These are phyloP conservation scores for Rubus parviflorus DNA, from an alignment of 306 rosid genomes.

Conservation along the genomic window DNA sequence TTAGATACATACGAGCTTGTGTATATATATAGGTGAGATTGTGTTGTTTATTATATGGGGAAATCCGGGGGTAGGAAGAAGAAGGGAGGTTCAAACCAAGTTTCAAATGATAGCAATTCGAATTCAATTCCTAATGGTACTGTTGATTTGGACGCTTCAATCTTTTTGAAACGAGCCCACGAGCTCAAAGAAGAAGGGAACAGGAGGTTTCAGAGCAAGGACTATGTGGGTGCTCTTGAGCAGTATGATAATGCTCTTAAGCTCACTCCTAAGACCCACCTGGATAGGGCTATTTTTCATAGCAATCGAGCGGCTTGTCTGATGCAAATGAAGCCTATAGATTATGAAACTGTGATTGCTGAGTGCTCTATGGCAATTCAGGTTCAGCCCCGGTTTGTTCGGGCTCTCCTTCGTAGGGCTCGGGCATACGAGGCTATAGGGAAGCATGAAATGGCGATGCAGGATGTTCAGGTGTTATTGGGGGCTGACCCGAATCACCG, in stretches of 20 bases:
- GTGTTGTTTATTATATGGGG: slow-evolving; percentile 56
- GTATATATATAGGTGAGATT: neutral
- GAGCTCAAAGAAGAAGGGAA: slow-evolving; percentile 96
- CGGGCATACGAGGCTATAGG: slow-evolving; percentile 79
- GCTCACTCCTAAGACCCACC: slow-evolving; percentile 78
- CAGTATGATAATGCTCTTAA: slow-evolving; percentile 84
- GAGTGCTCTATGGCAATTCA: slow-evolving; percentile 94
- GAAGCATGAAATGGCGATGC: slow-evolving; percentile 81
- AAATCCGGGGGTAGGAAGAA: slow-evolving; percentile 88
- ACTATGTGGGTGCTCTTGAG: slow-evolving; percentile 81
- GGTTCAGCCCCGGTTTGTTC: slow-evolving; percentile 75
- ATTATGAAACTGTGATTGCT: slow-evolving; percentile 78
- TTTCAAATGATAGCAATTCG: slow-evolving; percentile 35
- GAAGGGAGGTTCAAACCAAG: slow-evolving; percentile 73
- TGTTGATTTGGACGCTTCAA: slow-evolving; percentile 69
- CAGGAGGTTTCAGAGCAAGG: slow-evolving; percentile 75
- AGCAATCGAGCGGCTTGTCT: slow-evolving; percentile 92
- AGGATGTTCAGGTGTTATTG: slow-evolving; percentile 77
- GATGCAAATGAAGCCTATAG: slow-evolving; percentile 95
- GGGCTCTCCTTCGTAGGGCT: slow-evolving; percentile 88
- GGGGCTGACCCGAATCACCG: slow-evolving; percentile 64
- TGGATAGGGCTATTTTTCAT: slow-evolving; percentile 81
- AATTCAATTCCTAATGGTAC: slow-evolving; percentile 57
- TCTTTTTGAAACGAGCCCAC: slow-evolving; percentile 85
- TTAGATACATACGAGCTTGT: slow-evolving; percentile 17